Base-by-base conservation (phyloP, 2,329 filamentous ascomycete species). In the Emergomyces africanus region DNA sequence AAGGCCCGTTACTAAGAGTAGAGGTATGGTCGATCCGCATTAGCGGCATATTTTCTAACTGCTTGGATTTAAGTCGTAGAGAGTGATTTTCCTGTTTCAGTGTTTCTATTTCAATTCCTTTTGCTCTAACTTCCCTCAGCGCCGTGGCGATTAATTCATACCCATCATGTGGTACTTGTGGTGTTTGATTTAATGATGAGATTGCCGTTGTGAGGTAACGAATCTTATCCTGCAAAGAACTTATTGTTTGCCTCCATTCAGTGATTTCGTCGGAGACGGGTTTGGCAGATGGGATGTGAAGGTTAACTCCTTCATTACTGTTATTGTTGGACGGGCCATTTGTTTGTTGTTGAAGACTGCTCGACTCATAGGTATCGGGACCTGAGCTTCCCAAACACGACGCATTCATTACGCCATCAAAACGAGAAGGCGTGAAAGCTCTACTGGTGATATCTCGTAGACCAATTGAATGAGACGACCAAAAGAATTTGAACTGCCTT, bases 141-240 rank as follows among this genome's bases (percentile, higher is more conserved):
- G 53, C 53, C 2, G 53, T 55, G 6, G 53, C 53, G 10, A 55
- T 55, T n/a, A 55, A 39, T 30, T 55, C 53, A 44, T 42, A 55
- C 1, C 37, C 53, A 44, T 55, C 53, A 44, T n/a, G 35, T 3
- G 23, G 53, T 55, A 12, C 37, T 55, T 55, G 53, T 10, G 25
- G 25, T 35, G 23, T 10, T 28, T 55, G 20, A 15, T 41, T 23
- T 54, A 12, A 9, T 14, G 51, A 25, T 25, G 35, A 18, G 5
- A 33, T 20, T 30, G 25, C 9, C 8, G 39, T 30, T 18, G 39
- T 42, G 6, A 55, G 39, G 14, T 23, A 15, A 23, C 25, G 23
- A 23, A 55, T 30, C 39, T 55, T 39, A 33, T 20, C 25, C 14
- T 33, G 53, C 12, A 55, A 25, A 33, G 23, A 44, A 15, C 23